Base-by-base conservation (phyloP, 1,284 basidiomycete species). In the Rhodotorula sp. region DNA sequence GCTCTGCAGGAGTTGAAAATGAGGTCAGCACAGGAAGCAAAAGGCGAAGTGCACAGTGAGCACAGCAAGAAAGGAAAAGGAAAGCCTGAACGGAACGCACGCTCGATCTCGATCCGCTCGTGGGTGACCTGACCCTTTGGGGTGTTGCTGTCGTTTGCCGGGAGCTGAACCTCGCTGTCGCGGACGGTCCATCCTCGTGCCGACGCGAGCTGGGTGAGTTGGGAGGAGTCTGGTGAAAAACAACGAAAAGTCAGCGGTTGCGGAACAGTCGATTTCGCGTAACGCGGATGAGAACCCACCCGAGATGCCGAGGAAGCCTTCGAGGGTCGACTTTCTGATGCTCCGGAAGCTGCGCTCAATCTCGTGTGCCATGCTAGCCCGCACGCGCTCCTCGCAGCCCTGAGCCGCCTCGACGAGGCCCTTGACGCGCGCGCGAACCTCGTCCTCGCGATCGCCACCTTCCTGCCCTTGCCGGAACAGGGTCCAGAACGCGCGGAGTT, bases 21-120 rank as follows among this genome's bases (percentile, higher is more conserved):
- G 1, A 18, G 0, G 29, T 30, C 22, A 51, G 49, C 18, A 17
- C 26, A 4, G 22, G 6, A 4, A 30, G 20, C 26, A 44, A 33
- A 33, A 4, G 8, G 33, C 22, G 8, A 45, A 37, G 29, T 12
- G 0, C n/a, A 17, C 4, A 18, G 22, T 26, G n/a, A 8, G 3
- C 3, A 8, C 4, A 30, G 58, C 17, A 51, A 12, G 44, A 60
- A 18, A n/a, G 26, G 10, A 26, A 18, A 46, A 33, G 6, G 20
- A 26, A 29, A n/a, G 17, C 33, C 26, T 24, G n/a, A 29, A 69
- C 71, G 26, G n/a, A 29, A 69, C 71, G 51, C 42, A 75, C 73
- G 73, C 44, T 75, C 71, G 53, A 75, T 69, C 66, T 67, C 66
- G 57, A 75, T 75, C 26, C 69, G 64, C 66, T 75, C 73, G 67